These are phyloP conservation scores for Pichia sp. DNA, from an alignment of 1,139 yeast species.

Conservation along the genomic window DNA sequence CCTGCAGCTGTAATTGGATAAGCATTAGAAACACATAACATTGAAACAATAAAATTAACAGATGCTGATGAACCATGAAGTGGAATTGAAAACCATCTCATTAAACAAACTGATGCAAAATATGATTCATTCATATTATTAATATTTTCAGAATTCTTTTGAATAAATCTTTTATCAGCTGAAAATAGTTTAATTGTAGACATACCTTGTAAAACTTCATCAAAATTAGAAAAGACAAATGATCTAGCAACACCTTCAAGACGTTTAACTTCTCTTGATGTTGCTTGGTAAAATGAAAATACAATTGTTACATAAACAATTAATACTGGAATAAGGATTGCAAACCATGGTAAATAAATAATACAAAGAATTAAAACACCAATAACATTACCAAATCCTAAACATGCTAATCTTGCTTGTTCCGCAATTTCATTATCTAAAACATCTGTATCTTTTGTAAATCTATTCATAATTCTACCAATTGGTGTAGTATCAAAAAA, in stretches of 20 bases:
- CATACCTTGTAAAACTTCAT: conserved; percentile 53
- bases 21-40: conserved; percentile 39
- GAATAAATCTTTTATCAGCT: conserved; percentile 35
- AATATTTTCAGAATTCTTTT: conserved; percentile 37
- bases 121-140: conserved; percentile 54
- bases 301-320: conserved; percentile 30
- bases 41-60: conserved; percentile 40
- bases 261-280: conserved; percentile 58
- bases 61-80: conserved; percentile 40
- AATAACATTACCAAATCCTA: conserved; percentile 39
- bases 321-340: conserved; percentile 40
- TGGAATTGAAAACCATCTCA: conserved; percentile 55
- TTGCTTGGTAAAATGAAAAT: conserved; percentile 50
- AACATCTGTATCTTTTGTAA: conserved; percentile 79
- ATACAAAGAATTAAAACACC: conserved; percentile 47
- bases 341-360: conserved; percentile 47
- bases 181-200: conserved; percentile 49
- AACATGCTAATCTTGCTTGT: conserved; percentile 47
- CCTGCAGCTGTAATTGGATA: conserved; percentile 44
- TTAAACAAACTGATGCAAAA: conserved; percentile 46
- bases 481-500: conserved; percentile 64
- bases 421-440: conserved; percentile 71
- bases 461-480: conserved; percentile 66
- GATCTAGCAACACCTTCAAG: conserved; percentile 60
- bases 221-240: conserved; percentile 55